Conservation (phyloP, 2,329 filamentous ascomycete genomes). For the Sclerotinia glacialis region DNA sequence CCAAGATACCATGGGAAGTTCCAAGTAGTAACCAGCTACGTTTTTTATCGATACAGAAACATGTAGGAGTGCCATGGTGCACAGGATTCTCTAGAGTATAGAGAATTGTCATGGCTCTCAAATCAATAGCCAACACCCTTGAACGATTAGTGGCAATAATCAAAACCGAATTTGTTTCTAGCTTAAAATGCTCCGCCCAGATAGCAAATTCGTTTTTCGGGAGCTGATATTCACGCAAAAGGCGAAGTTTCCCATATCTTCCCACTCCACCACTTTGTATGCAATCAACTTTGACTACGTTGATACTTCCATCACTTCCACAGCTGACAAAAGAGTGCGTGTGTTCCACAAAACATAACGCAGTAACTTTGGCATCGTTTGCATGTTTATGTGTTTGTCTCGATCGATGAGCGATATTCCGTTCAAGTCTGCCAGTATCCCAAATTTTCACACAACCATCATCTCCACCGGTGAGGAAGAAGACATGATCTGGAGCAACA, state of each 20-base stretch:
- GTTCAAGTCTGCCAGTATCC: conserved; percentile 86
- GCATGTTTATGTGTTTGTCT: conserved; percentile 80
- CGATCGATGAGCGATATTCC: conserved; percentile 84
- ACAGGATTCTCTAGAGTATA: conserved; percentile 83
- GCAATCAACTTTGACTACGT: conserved; percentile 73
- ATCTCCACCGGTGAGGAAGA: conserved; percentile 91
- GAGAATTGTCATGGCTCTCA: conserved; percentile 79
- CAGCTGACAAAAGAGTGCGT: conserved; percentile 93
- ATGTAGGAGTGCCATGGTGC: conserved; percentile 86
- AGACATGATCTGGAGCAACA: conserved; percentile 83
- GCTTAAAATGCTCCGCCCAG: conserved; percentile 89
- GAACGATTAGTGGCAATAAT: conserved; percentile 84
- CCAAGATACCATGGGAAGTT: conserved; percentile 87
- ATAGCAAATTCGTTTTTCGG: conserved; percentile 71
- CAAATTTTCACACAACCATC: conserved; percentile 90
- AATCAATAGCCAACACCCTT: conserved; percentile 77
- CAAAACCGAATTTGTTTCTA: conserved; percentile 77
- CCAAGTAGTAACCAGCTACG: conserved; percentile 89
- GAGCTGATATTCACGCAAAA: conserved; percentile 79
- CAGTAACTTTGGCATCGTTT: conserved; percentile 68
- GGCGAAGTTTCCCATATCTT: conserved; percentile 73
- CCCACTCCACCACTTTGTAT: conserved; percentile 54
- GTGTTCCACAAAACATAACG: conserved; percentile 86
- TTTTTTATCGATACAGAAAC: conserved; percentile 82
- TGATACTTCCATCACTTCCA: conserved; percentile 83